Percentiles rank a stretch among this genome's conserved stretches.
Conservation (phyloP, 371 early-diverging fungal genomes). For the Dichotomocladium elegans region DNA sequence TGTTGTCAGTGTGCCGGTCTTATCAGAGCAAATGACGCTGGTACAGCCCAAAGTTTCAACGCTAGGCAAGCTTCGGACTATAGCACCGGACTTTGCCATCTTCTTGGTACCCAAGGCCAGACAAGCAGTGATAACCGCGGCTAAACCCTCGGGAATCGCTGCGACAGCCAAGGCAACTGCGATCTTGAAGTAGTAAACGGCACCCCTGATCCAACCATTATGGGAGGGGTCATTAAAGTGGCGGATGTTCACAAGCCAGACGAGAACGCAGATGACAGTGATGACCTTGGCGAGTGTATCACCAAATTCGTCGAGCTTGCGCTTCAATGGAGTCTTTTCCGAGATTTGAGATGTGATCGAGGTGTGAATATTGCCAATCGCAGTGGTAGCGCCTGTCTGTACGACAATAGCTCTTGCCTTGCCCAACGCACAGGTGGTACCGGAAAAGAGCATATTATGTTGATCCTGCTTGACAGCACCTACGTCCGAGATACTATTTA, state of each 20-base stretch:
- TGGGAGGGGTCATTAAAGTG: slow-evolving; percentile 90
- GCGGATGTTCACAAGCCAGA: slow-evolving; percentile 95
- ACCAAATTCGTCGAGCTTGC: slow-evolving; percentile 95
- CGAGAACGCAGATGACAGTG: slow-evolving; percentile 90
- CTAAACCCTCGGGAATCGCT: slow-evolving; percentile 98
- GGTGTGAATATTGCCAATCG: slow-evolving; percentile 91
- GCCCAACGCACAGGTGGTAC: slow-evolving; percentile 94
- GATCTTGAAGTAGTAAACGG: slow-evolving; percentile 95
- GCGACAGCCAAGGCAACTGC: slow-evolving; percentile 99
- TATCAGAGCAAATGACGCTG: slow-evolving; percentile 96
- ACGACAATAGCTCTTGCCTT: slow-evolving; percentile 88
- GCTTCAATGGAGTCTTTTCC: slow-evolving; percentile 94
- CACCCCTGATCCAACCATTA: slow-evolving; percentile 88
- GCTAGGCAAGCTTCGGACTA: slow-evolving; percentile 87
- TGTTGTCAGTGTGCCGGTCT: slow-evolving; percentile 99
- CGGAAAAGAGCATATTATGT: slow-evolving; percentile 91
- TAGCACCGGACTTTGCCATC: slow-evolving; percentile 97
- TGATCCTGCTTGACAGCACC: slow-evolving; percentile 94
- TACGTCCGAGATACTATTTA: slow-evolving; percentile 54
- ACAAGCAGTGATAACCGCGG: slow-evolving; percentile 96
- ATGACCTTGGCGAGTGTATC: slow-evolving; percentile 94
- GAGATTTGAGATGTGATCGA: slow-evolving; percentile 81
- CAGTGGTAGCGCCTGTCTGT: slow-evolving; percentile 82
- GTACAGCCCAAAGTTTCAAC: slow-evolving; percentile 98
- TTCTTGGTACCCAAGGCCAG: slow-evolving; percentile 94